Evolutionary conservation across 2,329 filamentous ascomycete species (phyloP), one percentile per base, ranked within the genome.

Genomic region (Stachybotrys echinatus): DNA sequence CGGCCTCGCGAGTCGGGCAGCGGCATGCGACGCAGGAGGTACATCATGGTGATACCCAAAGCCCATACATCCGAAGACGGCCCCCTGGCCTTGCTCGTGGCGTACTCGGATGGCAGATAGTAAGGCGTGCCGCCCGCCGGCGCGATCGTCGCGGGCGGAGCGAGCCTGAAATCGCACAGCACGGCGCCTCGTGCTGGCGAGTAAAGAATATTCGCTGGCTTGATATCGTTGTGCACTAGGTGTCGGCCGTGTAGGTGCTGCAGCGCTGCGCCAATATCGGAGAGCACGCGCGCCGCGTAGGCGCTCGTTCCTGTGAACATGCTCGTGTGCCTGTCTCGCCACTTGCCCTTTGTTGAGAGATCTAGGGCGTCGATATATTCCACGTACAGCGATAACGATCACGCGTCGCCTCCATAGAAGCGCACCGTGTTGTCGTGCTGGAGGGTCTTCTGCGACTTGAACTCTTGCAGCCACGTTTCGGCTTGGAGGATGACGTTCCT

Each of bases 141-240:
- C 4, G 74, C 69, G 51, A 72, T 74, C 48, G 61, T 65, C 18
- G 69, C 70, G 22, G 64, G 65, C 3, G 77, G 80, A 6, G 79
- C 78, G 39, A 83, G 67, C 12, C 80, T 80, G 62, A 83, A 80
- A 62, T 83, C 80, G 62, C 80, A 83, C 27, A 83, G 73, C 3
- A 83, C 77, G 34, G 79, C 80, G 6, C 80, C 80, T 12, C 79
- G 73, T 37, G 81, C 77, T 23, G 71, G 71, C 14, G 78, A 81
- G 64, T 82, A 83, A 27, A 83, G 67, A 49, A 83, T 82, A 53
- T 83, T 83, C 54, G 74, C 77, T 1, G 80, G 80, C 61, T 83
- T 83, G 64, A 83, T 80, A 61, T 83, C 80, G 63, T 83, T 83
- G 64, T 83, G 80, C 14, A 81, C 75, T 20, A 78, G 66, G 48